Evolutionary conservation across 2,329 filamentous ascomycete genomes (phyloP).

Genomic region (Zymoseptoria passerinii): DNA sequence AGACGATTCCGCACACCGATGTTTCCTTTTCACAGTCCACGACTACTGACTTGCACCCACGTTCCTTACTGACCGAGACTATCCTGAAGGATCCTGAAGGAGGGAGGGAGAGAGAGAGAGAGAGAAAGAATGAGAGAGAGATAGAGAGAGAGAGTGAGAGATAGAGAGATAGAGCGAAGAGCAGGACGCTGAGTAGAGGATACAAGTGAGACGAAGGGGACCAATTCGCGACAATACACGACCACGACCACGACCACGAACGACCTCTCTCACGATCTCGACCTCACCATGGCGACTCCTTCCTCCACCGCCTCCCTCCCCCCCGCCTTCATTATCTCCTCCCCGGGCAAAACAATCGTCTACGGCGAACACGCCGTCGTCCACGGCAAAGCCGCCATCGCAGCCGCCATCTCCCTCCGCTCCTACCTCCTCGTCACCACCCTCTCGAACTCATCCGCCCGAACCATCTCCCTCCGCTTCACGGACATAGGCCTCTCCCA

Average conservation of each 20-base stretch:
- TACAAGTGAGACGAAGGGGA: neutral
- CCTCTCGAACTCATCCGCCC: slow-evolving; percentile 78
- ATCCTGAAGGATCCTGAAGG: neutral
- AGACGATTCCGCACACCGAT: neutral
- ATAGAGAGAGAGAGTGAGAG: too few species aligned
- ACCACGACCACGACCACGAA: neutral
- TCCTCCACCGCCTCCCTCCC: slow-evolving; percentile 49
- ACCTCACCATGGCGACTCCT: neutral
- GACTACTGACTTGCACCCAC: neutral
- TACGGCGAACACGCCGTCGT: slow-evolving; percentile 98
- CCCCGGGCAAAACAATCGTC: slow-evolving; percentile 95
- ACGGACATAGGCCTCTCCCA: slow-evolving; percentile 84
- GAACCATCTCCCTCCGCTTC: slow-evolving; percentile 80
- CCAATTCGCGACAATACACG: neutral
- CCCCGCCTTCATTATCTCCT: slow-evolving; percentile 94
- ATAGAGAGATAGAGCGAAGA: neutral
- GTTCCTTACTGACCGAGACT: neutral
- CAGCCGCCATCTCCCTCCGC: slow-evolving; percentile 85
- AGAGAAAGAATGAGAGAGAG: too few species aligned
- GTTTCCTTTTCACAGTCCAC: neutral
- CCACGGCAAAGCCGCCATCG: slow-evolving; percentile 90
- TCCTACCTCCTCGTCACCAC: slow-evolving; percentile 96
- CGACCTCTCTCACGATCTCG: neutral
- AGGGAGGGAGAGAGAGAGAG: too few species aligned
- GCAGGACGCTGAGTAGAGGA: neutral